A percentile compares a stretch with the other conserved stretches of the same genome.
Evolutionary conservation across 2,329 filamentous ascomycete genomes (phyloP).

Genomic region (Verticillium tricorpus): DNA sequence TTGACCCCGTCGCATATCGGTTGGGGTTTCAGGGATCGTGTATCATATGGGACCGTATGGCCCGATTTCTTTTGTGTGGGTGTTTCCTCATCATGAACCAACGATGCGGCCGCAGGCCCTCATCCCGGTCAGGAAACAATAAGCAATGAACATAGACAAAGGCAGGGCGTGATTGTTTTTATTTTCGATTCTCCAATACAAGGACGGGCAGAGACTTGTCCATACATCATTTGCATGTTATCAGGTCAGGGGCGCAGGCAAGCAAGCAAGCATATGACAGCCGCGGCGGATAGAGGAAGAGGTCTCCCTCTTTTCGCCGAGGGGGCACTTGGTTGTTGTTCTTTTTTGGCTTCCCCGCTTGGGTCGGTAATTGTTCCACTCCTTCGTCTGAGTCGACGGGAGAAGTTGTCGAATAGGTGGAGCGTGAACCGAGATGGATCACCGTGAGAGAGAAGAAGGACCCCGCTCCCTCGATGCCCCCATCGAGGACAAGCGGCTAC

Average conservation of each 20-base stretch:
- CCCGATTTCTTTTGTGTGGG: conserved; percentile 8
- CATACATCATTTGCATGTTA: background rate
- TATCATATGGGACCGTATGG: background rate
- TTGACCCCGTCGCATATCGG: background rate
- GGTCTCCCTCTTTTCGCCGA: background rate
- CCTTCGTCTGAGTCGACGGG: background rate
- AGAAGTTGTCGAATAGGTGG: background rate
- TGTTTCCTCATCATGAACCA: background rate
- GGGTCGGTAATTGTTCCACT: background rate
- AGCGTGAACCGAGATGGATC: background rate
- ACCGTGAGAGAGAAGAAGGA: background rate
- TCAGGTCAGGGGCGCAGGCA: background rate
- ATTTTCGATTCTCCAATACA: conserved; percentile 12
- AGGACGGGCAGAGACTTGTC: conserved; percentile 2
- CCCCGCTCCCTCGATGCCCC: background rate
- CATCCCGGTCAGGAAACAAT: background rate
- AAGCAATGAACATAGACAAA: conserved; percentile 16
- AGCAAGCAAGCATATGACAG: background rate
- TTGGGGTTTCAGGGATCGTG: background rate
- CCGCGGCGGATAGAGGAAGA: background rate
- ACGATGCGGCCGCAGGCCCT: background rate
- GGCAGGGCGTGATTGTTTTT: conserved; percentile 5
- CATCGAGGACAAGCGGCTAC: background rate
- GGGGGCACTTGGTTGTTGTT: background rate
- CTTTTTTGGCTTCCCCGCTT: background rate